Conservation (phyloP, 306 rosid species). For the Quercus robur region DNA sequence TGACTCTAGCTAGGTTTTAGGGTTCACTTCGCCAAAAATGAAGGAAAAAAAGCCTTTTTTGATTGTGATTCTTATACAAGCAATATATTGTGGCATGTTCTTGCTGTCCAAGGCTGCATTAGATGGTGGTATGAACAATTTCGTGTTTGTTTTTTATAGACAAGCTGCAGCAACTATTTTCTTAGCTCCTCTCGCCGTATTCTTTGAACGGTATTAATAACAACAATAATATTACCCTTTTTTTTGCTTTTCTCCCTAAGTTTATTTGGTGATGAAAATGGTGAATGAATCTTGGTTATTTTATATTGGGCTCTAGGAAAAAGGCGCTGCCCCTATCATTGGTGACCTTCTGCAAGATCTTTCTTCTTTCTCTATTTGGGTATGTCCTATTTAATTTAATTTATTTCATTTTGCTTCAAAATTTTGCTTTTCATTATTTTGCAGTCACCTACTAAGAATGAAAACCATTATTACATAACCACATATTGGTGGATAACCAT, state of each 20-base stretch:
- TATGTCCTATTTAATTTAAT: constrained; percentile 15
- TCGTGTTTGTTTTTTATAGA: constrained; percentile 70
- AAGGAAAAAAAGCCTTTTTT: constrained; percentile 26
- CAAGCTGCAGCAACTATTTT: constrained; percentile 60
- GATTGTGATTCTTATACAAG: constrained; percentile 47
- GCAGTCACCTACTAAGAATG: neutral
- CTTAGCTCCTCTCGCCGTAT: constrained; percentile 51
- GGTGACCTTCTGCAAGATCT: constrained; percentile 63
- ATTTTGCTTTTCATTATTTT: neutral
- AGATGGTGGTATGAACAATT: constrained; percentile 75
- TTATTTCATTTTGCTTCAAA: neutral
- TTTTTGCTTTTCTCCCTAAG: neutral
- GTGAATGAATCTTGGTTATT: neutral
- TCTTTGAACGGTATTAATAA: constrained; percentile 48
- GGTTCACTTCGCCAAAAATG: constrained; percentile 6
- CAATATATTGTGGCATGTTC: constrained; percentile 65
- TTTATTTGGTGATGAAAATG: neutral
- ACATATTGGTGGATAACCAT: neutral
- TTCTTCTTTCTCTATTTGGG: constrained; percentile 69
- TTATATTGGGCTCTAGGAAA: constrained; percentile 32
- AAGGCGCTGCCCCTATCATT: constrained; percentile 59
- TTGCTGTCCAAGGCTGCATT: constrained; percentile 73
- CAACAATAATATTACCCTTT: neutral
- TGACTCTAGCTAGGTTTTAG: neutral
- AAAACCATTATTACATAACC: neutral